Base-by-base conservation (phyloP, 2,329 filamentous ascomycete genomes). In the Cadophora gregata region DNA sequence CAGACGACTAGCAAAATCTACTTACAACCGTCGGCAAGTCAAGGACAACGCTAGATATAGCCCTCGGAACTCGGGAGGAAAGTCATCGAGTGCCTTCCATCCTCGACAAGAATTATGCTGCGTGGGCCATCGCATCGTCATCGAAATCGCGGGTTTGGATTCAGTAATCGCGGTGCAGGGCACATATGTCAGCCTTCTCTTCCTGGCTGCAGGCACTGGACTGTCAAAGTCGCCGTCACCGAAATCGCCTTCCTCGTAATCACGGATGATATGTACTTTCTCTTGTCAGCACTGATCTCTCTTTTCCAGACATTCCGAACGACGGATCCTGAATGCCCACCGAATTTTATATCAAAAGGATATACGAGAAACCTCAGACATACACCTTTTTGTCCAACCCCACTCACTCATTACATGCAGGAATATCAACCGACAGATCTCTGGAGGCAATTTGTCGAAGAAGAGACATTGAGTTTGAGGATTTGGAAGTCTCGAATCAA, bases 51-150 rank as follows among this genome's bases (percentile, higher is more conserved):
- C 58, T 4, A 60, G 36, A 48, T 60, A 60, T 38, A 60, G 16
- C 25, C 58, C 58, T 7, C 19, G 58, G 21, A 60, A 60, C 9
- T 24, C 4, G 4, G 38, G 58, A 6, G 58, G 58, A 33, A 24
- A 29, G 16, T 29, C 14, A 27, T 31, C 27, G 19, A 47, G 27
- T 7, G 38, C 58, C 27, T 48, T 60, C 58, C 58, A 48, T 3
- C 58, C 58, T 48, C 58, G 38, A 29, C 58, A 60, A 16, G 58
- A 60, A 60, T 60, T 38, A 47, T 60, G 58, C 24, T 60, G 58
- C 24, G 58, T 60, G 5, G 58, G 58, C 58, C 58, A 60, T 16
- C 38, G 21, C 36, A 24, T 48, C 7, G 38, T 47, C 58, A 60
- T 60, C 19, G 58, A 60, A 3, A 60, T 24, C 29, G 58, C 58